Conservation (phyloP, 192 early-diverging fungal species). For the Oehlia diaphana region DNA sequence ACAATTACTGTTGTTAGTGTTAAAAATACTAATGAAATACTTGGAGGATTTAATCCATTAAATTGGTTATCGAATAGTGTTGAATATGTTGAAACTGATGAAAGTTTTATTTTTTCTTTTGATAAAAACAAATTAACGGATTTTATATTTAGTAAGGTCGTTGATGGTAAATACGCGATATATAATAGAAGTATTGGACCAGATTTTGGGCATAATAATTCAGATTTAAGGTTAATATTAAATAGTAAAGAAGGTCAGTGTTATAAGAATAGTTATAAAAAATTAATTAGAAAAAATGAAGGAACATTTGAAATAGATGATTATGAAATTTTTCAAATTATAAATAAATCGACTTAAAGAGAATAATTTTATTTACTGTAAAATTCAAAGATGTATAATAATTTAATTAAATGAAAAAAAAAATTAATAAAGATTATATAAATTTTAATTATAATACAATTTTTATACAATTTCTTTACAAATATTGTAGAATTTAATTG, state of each 20-base stretch:
- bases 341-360: background rate
- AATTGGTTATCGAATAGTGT: conserved; percentile 10
- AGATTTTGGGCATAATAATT: background rate
- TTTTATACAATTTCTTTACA: no score
- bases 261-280: background rate
- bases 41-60: conserved; percentile 34
- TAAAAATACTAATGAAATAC: conserved; percentile 24
- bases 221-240: background rate
- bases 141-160: background rate
- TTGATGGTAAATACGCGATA: background rate
- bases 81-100: background rate
- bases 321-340: background rate
- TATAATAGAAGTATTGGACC: background rate
- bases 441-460: no score
- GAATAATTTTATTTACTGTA: no score
- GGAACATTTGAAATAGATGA: background rate
- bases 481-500: no score
- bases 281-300: background rate
- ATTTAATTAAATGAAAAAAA: no score
- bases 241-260: background rate
- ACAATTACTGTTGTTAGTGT: conserved; percentile 26
- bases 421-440: no score
- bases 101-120: background rate
- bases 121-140: background rate
- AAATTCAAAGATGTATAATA: no score